These are phyloP conservation scores for Xylaria grammica DNA, from an alignment of 495 filamentous ascomycete genomes.

Conservation along the genomic window DNA sequence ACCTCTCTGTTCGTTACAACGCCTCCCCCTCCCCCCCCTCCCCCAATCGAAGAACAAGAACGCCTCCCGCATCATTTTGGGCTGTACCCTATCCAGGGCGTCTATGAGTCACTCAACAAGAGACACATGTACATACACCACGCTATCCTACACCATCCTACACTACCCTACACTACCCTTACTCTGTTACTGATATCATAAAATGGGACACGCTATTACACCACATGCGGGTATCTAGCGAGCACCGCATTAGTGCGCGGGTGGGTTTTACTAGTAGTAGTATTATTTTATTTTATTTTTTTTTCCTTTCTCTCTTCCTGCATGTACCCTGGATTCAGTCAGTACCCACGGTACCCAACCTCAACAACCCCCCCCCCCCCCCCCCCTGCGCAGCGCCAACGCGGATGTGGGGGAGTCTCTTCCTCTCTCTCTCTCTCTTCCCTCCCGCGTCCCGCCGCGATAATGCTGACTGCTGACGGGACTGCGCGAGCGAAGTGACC, in stretches of 20 bases:
- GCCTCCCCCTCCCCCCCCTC: slow-evolving; percentile 13
- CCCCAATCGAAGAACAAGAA: neutral
- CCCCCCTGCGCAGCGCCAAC: slow-evolving; percentile 10
- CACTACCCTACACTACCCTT: too few relatives aligned
- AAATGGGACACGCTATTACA: too few relatives aligned
- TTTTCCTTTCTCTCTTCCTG: neutral
- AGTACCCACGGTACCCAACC: neutral
- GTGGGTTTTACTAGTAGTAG: too few relatives aligned
- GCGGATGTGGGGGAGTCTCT: slow-evolving; percentile 11
- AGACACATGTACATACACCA: slow-evolving; percentile 4
- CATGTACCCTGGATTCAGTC: slow-evolving; percentile 3
- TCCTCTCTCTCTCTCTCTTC: neutral
- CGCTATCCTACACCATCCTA: too few relatives aligned
- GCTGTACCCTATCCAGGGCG: slow-evolving; percentile 8
- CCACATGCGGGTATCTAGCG: neutral
- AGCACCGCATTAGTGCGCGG: slow-evolving; percentile 4
- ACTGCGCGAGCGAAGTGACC: too few relatives aligned
- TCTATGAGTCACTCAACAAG: slow-evolving; percentile 20
- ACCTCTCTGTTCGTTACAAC: slow-evolving; percentile 28
- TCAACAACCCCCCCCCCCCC: neutral
- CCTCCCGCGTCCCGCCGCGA: neutral
- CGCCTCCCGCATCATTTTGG: neutral
- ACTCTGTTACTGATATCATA: too few relatives aligned
- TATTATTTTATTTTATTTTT: too few relatives aligned
- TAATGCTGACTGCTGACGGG: neutral